A percentile compares a stretch with the other conserved stretches of the same genome.
phyloP scores from a whole-genome alignment of 2,329 filamentous ascomycete genomes.

The Mycosphaerella sp. region DNA sequence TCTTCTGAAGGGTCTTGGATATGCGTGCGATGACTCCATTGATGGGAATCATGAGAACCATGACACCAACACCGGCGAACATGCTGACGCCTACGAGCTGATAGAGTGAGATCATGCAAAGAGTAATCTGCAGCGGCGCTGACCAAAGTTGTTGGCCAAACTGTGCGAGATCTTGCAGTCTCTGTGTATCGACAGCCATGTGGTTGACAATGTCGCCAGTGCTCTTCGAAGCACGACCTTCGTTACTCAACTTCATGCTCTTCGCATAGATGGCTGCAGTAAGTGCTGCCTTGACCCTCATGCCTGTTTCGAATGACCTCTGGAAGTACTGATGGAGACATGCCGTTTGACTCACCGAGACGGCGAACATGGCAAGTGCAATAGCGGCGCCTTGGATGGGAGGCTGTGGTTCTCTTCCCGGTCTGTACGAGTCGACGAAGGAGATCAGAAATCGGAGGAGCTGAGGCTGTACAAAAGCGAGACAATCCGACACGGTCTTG shows the following conservation, averaged over 20 bases:
- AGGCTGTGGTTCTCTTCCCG: slow-evolving; percentile 60
- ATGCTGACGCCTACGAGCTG: slow-evolving; percentile 92
- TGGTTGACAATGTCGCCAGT: slow-evolving; percentile 99
- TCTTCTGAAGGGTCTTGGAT: slow-evolving; percentile 91
- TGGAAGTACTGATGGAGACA: slow-evolving; percentile 98
- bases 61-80: slow-evolving; percentile 88
- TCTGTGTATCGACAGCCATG: slow-evolving; percentile 97
- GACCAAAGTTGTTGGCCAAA: slow-evolving; percentile 96
- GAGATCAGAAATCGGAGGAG: slow-evolving; percentile 74
- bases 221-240: slow-evolving; percentile 79
- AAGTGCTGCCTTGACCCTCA: slow-evolving; percentile 89
- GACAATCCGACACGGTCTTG: slow-evolving; percentile 78
- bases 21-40: slow-evolving; percentile 86
- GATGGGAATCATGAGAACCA: slow-evolving; percentile 95
- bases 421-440: slow-evolving; percentile 71
- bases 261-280: slow-evolving; percentile 91
- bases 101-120: slow-evolving; percentile 95
- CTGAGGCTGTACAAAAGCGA: slow-evolving; percentile 88
- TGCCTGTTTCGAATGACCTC: slow-evolving; percentile 85
- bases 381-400: slow-evolving; percentile 79
- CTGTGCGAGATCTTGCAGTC: slow-evolving; percentile 88
- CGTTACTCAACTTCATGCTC: slow-evolving; percentile 82
- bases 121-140: slow-evolving; percentile 88
- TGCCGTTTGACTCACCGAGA: slow-evolving; percentile 78
- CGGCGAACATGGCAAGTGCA: slow-evolving; percentile 82